Conservation (phyloP, 2,329 filamentous ascomycete species). For the Myotisia sp. region DNA sequence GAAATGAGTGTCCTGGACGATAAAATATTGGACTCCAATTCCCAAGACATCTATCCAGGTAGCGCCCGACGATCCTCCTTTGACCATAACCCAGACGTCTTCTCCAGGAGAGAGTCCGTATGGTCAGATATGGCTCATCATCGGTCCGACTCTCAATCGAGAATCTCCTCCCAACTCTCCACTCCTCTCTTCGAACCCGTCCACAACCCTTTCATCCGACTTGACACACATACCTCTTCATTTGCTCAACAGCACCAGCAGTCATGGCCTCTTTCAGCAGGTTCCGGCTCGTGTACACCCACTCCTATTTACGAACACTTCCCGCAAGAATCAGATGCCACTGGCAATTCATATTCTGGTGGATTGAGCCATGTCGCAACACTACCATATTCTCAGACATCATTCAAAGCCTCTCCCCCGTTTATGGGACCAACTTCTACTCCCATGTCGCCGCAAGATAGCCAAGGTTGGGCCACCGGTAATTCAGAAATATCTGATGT, state of each 20-base stretch:
- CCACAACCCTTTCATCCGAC: slow-evolving; percentile 31
- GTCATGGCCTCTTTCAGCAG: slow-evolving; percentile 50
- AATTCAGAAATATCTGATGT: slow-evolving; percentile 37
- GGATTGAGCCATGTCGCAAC: slow-evolving; percentile 29
- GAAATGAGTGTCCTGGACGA: slow-evolving; percentile 40
- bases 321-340: slow-evolving; percentile 35
- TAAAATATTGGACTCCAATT: slow-evolving; percentile 37
- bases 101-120: slow-evolving; percentile 38
- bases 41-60: slow-evolving; percentile 34
- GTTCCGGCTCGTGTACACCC: slow-evolving; percentile 59
- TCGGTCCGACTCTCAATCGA: slow-evolving; percentile 27
- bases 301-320: slow-evolving; percentile 56
- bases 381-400: slow-evolving; percentile 26
- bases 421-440: slow-evolving; percentile 33
- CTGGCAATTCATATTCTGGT: slow-evolving; percentile 30
- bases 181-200: slow-evolving; percentile 37
- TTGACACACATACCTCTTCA: slow-evolving; percentile 35
- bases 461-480: slow-evolving; percentile 41
- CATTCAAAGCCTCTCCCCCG: slow-evolving; percentile 35
- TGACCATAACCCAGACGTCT: slow-evolving; percentile 35
- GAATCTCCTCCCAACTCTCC: slow-evolving; percentile 28
- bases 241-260: slow-evolving; percentile 19
- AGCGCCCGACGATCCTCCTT: slow-evolving; percentile 33
- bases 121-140: slow-evolving; percentile 35
- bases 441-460: slow-evolving; percentile 48